Conservation (phyloP, 345 rosid species). For the Populus deltoides region DNA sequence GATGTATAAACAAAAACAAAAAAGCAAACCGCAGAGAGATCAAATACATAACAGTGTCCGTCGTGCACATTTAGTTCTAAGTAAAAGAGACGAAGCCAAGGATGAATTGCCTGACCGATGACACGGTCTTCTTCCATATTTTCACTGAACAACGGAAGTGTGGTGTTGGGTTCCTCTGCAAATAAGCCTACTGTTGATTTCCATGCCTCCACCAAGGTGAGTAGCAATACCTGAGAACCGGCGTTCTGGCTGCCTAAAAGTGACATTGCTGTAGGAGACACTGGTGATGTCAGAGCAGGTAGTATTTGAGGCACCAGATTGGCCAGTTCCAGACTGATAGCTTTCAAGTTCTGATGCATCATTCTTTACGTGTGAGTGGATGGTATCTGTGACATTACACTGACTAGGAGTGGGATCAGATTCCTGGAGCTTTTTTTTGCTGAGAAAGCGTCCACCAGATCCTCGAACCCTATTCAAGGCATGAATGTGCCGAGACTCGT, state of each 20-base stretch:
- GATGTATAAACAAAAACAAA: neutral
- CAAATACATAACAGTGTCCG: neutral
- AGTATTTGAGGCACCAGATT: constrained; percentile 17
- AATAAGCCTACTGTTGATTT: constrained; percentile 16
- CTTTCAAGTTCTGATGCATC: constrained; percentile 7
- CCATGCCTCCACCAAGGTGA: constrained; percentile 16
- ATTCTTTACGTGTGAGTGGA: neutral
- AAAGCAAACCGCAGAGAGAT: constrained; percentile 1
- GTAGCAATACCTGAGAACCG: constrained; percentile 17
- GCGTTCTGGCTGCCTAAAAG: constrained; percentile 18
- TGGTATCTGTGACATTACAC: constrained; percentile 3
- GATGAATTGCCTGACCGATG: constrained; percentile 53
- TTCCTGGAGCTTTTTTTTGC: constrained; percentile 32
- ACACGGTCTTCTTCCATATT: neutral
- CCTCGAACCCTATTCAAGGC: constrained; percentile 51
- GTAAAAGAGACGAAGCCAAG: constrained; percentile 47
- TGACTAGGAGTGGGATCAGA: neutral
- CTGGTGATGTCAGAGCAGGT: constrained; percentile 19
- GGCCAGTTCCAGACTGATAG: constrained; percentile 2
- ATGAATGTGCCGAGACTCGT: constrained; percentile 53
- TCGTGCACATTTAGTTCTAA: neutral
- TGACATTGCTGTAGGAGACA: constrained; percentile 9
- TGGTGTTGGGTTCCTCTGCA: constrained; percentile 20
- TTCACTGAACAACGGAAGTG: constrained; percentile 38
- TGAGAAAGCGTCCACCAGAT: constrained; percentile 52